Evolutionary conservation across 2,329 filamentous ascomycete species (phyloP).

Genomic region (Lasiodiplodia citricola): DNA sequence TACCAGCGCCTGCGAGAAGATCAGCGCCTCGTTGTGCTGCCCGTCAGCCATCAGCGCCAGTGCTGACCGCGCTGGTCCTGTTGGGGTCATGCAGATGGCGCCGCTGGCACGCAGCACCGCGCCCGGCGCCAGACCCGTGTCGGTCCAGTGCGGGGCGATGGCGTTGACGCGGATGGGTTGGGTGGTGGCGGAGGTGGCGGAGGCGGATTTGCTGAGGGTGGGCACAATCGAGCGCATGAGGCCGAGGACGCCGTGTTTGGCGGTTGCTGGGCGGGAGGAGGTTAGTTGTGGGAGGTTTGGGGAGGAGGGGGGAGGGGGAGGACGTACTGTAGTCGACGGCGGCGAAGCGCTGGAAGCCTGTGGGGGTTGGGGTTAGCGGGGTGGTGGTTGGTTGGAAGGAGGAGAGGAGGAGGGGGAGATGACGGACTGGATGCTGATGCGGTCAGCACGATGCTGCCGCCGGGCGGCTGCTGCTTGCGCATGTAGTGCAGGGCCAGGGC

Average conservation of each 20-base stretch:
- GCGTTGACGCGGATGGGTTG: constrained; percentile 42
- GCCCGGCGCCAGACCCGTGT: too few species aligned
- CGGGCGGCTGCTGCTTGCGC: constrained; percentile 32
- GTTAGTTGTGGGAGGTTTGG: constrained; percentile 25
- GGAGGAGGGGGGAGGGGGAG: background rate
- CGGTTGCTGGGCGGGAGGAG: constrained; percentile 29
- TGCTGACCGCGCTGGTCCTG: constrained; percentile 36
- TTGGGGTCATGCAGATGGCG: constrained; percentile 32
- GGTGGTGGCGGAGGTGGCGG: constrained; percentile 8
- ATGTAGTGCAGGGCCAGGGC: constrained; percentile 39
- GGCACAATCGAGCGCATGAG: constrained; percentile 36
- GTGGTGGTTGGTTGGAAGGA: too few species aligned
- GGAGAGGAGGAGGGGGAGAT: background rate
- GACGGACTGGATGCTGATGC: constrained; percentile 36
- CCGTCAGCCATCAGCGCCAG: constrained; percentile 37
- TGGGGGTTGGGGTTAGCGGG: background rate
- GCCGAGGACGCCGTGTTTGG: constrained; percentile 41
- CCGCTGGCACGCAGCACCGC: background rate
- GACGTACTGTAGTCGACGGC: constrained; percentile 39
- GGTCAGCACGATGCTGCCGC: constrained; percentile 41
- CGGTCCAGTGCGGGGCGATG: constrained; percentile 40
- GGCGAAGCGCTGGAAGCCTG: constrained; percentile 35
- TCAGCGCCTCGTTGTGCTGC: constrained; percentile 35
- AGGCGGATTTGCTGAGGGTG: constrained; percentile 22
- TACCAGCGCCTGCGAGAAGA: constrained; percentile 32